Base-by-base conservation (phyloP, 495 filamentous ascomycete genomes). In the Aspergillus asperescens region DNA sequence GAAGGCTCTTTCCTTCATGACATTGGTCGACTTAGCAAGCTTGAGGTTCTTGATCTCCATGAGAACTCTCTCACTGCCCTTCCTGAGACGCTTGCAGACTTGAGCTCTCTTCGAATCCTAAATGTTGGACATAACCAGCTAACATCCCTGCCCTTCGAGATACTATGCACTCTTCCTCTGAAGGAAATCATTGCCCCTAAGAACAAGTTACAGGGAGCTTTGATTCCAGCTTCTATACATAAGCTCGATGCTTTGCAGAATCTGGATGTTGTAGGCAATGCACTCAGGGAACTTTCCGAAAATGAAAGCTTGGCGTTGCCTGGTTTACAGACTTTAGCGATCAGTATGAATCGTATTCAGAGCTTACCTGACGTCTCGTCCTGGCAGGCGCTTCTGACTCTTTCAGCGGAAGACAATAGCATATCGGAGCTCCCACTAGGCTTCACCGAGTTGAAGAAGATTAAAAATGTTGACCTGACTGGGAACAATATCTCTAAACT, bases 11-110 rank as follows among this genome's bases (percentile, higher is more conserved):
- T 96, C 5, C 71, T 81, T 50, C 48, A 74, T 1, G 69, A 70
- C 28, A 75, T 95, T 38, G 62, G 73, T 16, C 74, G 73, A 24
- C 69, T 97, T 40, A 62, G 60, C 24, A 79, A 83, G 19, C 72
- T 99, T 5, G 90, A 96, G 59, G 72, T 79, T 31, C 73, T 97
- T 10, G 91, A 96, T 55, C 53, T 99, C 1, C 86, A 87, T 44
- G 77, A 80, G 13, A 99, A 99, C 66, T 78, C 78, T 40, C 76
- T 99, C 18, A 84, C 84, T n/a, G 70, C 73, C 2, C 71, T 99
- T n/a, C 87, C 93, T 0, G 62, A 77, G 13, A 76, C 77, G n/a
- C 59, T 96, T 10, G 76, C 72, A 24, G 75, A 77, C 23, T 71
- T 96, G 24, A 69, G 62, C 9, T 78, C 77, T 4, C 80, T 98